phyloP scores from a whole-genome alignment of 2,329 filamentous ascomycete species.

The Xylaria sp. region DNA sequence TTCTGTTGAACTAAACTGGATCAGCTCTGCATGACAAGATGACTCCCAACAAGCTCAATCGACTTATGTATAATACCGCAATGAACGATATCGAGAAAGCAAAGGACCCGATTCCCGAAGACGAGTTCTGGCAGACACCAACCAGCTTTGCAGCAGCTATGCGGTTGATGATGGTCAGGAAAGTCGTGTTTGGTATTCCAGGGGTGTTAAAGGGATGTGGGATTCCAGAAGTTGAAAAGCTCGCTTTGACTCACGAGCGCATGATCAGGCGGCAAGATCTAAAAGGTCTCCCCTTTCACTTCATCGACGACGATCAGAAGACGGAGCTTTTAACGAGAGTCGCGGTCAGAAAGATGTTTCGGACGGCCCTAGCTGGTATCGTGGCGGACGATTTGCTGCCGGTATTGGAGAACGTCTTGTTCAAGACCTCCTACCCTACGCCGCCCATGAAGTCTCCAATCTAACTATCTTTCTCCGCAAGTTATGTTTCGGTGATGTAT shows the following conservation, averaged over 20 bases:
- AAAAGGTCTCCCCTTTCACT: conserved; percentile 22
- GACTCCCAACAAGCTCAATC: conserved; percentile 27
- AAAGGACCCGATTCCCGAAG: conserved; percentile 17
- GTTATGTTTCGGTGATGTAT: background rate
- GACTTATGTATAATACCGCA: conserved; percentile 33
- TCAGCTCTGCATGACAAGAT: conserved; percentile 31
- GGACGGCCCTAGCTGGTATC: conserved; percentile 12
- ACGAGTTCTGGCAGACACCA: conserved; percentile 22
- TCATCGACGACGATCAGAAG: conserved; percentile 28
- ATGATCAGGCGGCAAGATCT: conserved; percentile 25
- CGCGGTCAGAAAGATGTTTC: conserved; percentile 28
- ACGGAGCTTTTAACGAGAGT: conserved; percentile 36
- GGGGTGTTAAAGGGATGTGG: conserved; percentile 29
- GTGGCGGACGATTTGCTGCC: conserved; percentile 21
- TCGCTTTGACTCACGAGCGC: conserved; percentile 30
- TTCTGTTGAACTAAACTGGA: conserved; percentile 7
- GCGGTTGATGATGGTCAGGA: conserved; percentile 15
- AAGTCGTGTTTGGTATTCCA: conserved; percentile 29
- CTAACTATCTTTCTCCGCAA: background rate
- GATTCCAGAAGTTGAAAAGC: conserved; percentile 29
- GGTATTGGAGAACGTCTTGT: conserved; percentile 31
- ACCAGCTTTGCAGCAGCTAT: conserved; percentile 20
- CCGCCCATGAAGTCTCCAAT: conserved; percentile 28
- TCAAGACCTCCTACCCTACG: conserved; percentile 34
- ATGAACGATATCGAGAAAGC: conserved; percentile 34